Evolutionary conservation across 495 filamentous ascomycete genomes (phyloP), one percentile per base, ranked within the genome.

Genomic region (Hypoxylon lenormandii): DNA sequence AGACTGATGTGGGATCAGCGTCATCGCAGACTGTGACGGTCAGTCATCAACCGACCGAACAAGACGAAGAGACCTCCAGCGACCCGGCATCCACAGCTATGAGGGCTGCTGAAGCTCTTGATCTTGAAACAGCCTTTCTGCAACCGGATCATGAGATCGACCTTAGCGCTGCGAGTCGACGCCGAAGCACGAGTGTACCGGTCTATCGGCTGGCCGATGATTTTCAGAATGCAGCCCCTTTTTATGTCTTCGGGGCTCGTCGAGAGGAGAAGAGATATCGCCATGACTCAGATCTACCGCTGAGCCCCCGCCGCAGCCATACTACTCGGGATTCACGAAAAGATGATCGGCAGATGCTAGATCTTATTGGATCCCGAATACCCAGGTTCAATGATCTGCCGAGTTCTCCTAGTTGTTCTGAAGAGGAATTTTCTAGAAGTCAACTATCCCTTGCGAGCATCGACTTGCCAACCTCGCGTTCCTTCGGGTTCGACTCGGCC

Each of bases 21-120:
- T 30, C 55, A 7, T 37, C 37, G 28, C 60, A 59, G 37, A 37
- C 21, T 40, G 23, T 46, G 8, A 30, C 47, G n/a, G 45, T 26
- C 19, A 42, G n/a, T n/a, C 18, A 13, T 15, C 62, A 55, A 23
- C 21, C n/a, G 11, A 49, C 36, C 8, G 46, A 45, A 16, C 48
- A 61, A 45, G 46, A 64, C 46, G 38, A 58, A 30, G 50, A 60
- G 22, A 16, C 57, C 30, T 38, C 49, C 16, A 74, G 76, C 11
- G 79, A 84, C 52, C 82, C 79, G 16, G 77, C 78, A 22, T 73
- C 74, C 1, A 71, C 71, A 33, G 82, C 82, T 28, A 84, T 85
- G 83, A 78, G 79, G 61, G 81, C 79, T 6, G 82, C 83, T 3
- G 83, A 85, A 37, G 78, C 76, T n/a, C 78, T 85, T 6, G 80